Evolutionary conservation across 139 green algal species (phyloP), one percentile per base, ranked within the genome.

Genomic region (Pycnococcus provasolii): DNA sequence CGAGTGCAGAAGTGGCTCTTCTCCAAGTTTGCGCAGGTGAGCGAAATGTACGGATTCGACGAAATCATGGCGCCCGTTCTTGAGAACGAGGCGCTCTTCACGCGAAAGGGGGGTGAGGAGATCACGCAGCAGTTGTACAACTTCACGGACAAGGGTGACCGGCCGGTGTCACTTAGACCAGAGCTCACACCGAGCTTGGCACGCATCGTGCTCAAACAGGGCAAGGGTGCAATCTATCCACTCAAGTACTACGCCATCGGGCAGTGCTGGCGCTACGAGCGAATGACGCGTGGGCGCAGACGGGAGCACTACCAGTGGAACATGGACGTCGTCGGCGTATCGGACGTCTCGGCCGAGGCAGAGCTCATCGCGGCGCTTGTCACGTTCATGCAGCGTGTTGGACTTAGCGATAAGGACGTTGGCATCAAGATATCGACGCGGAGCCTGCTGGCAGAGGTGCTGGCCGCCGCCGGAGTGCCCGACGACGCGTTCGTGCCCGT

Each of bases 281-380:
- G 88, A 53, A 90, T 86, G 68, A 96, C 87, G 7, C 77, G 90
- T 1, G 90, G 90, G 62, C 74, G 90, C n/a, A 68, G 87, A 78
- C 78, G 90, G 83, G 90, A 96, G 85, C 90, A 96, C 73, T 96
- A 94, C 67, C 90, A 96, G 70, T 95, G 74, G 74, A 97, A 97
- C 80, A 94, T 95, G 88, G 91, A 97, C 79, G 87, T 96, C 61
- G 72, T 96, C 3, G 88, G 88, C n/a, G 72, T 77, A 48, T 68
- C 74, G 1, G 88, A 94, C 47, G 46, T 82, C 39, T 81, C 87
- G 70, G 90, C 90, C 3, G 91, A 97, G 79, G 91, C 85, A 47
- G 90, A 96, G 81, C 80, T 97, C 52, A 76, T 97, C 58, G 80
- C 85, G 1, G 91, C 90, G 39, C 86, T 97, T 7, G 80, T 73